Conservation (phyloP, 1,284 basidiomycete genomes). For the Xerocomus amazonicus region DNA sequence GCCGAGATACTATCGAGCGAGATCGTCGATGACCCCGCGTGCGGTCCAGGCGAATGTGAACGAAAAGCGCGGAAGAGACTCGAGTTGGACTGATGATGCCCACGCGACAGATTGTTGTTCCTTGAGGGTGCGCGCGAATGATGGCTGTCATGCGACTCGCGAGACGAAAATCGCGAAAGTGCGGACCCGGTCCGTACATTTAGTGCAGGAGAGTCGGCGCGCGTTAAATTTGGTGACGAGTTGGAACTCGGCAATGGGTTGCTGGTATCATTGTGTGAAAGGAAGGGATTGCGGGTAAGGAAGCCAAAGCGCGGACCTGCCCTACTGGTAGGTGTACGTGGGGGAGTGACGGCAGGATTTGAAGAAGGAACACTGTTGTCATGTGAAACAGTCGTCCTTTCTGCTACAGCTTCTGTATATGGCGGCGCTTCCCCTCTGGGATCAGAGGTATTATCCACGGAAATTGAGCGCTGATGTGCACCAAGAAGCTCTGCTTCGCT, state of each 20-base stretch:
- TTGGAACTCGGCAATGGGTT: not conserved
- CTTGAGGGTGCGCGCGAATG: slow-evolving; percentile 16
- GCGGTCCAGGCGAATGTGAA: slow-evolving; percentile 17
- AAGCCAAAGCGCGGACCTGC: slow-evolving; percentile 27
- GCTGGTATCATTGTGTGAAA: slow-evolving; percentile 1
- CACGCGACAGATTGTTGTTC: slow-evolving; percentile 7
- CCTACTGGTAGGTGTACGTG: not conserved
- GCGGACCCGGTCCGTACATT: slow-evolving; percentile 16
- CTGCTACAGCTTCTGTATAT: slow-evolving; percentile 53
- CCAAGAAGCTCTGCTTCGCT: slow-evolving; percentile 26
- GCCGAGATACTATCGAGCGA: slow-evolving; percentile 47
- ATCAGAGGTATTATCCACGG: slow-evolving; percentile 20
- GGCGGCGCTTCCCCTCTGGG: slow-evolving; percentile 59
- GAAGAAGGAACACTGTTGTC: slow-evolving; percentile 12
- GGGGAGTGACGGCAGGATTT: not conserved
- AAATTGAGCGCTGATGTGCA: slow-evolving; percentile 22
- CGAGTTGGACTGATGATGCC: slow-evolving; percentile 37
- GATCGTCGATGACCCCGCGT: slow-evolving; percentile 40
- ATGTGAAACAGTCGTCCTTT: not conserved
- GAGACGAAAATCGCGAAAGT: slow-evolving; percentile 21
- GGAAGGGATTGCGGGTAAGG: slow-evolving; percentile 23
- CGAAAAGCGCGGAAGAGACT: slow-evolving; percentile 18
- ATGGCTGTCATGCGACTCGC: slow-evolving; percentile 27
- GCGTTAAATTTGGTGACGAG: not conserved
- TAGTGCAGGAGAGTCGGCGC: slow-evolving; percentile 12